Evolutionary conservation across 2,329 filamentous ascomycete genomes (phyloP), one percentile per base, ranked within the genome.

Genomic region (Tolypocladium sp.): DNA sequence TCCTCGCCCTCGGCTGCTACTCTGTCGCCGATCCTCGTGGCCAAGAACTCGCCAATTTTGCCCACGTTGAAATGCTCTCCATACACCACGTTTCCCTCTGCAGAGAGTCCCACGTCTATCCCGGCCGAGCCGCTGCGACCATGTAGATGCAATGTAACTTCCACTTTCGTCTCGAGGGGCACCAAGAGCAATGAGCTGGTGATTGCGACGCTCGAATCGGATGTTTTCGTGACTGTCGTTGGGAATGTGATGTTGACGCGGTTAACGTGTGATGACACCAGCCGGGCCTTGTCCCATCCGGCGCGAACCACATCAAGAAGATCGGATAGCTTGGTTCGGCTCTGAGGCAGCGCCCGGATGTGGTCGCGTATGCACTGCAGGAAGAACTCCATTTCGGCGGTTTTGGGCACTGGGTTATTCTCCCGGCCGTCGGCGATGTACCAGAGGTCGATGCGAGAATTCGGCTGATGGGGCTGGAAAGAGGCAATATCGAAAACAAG

Each of bases 31-130:
- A 69, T 81, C 79, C 69, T 70, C 41, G 80, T 80, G 15, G 76
- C 71, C 62, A 94, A 68, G 64, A 89, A 92, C 58, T 91, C 88
- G n/a, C 76, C 77, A 77, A 94, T 87, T 72, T 90, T 92, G 56
- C 78, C 82, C 63, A 86, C 84, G 63, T 91, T 90, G 70, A 92
- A 92, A 61, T 82, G 80, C 73, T 93, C 89, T 0, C 90, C 90
- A 69, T 94, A 94, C 2, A 91, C 77, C 1, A 92, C 84, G 57
- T 77, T 79, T 0, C 85, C 88, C 27, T 75, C 76, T 1, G 81
- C 77, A 7, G 73, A 74, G 30, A 89, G 74, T 17, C 72, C 70
- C 41, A 90, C 77, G 1, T 82, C 78, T 13, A 87, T 73, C 4
- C 80, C 78, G n/a, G 77, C 75, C 1, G 74, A 73, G 0, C 73